Conservation (phyloP, 2,329 filamentous ascomycete species). For the Didymella exigua region DNA sequence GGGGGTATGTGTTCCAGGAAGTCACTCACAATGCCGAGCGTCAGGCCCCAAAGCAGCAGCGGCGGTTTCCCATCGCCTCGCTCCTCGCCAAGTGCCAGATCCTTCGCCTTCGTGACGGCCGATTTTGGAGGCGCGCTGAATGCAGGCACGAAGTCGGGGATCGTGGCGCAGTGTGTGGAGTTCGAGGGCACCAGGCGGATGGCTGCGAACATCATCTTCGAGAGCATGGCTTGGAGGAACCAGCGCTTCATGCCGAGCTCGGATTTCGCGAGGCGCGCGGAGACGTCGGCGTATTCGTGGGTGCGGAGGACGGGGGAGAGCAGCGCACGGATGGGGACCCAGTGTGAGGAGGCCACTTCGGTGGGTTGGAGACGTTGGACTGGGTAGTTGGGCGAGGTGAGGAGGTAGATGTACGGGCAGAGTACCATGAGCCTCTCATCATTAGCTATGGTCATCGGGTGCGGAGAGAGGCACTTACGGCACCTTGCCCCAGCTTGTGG, state of each 20-base stretch:
- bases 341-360: slow-evolving; percentile 71
- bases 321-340: slow-evolving; percentile 68
- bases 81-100: slow-evolving; percentile 23
- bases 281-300: slow-evolving; percentile 67
- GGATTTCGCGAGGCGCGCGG: slow-evolving; percentile 63
- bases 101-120: slow-evolving; percentile 19
- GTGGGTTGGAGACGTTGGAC: slow-evolving; percentile 67
- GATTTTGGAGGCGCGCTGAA: slow-evolving; percentile 19
- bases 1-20: slow-evolving; percentile 72
- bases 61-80: slow-evolving; percentile 51
- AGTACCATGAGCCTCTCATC: slow-evolving; percentile 65
- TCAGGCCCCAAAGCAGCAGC: slow-evolving; percentile 71
- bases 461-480: slow-evolving; percentile 54
- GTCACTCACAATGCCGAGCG: slow-evolving; percentile 69
- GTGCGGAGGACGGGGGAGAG: slow-evolving; percentile 66
- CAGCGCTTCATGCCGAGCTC: slow-evolving; percentile 61
- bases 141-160: slow-evolving; percentile 55
- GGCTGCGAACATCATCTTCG: slow-evolving; percentile 71
- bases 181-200: slow-evolving; percentile 67
- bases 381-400: slow-evolving; percentile 62
- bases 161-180: slow-evolving; percentile 62
- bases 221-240: slow-evolving; percentile 62
- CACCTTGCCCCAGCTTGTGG: slow-evolving; percentile 68
- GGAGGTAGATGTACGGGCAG: slow-evolving; percentile 70
- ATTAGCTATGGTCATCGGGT: not conserved